Evolutionary conservation across 2,329 filamentous ascomycete species (phyloP).

Genomic region (Fusarium domesticum): DNA sequence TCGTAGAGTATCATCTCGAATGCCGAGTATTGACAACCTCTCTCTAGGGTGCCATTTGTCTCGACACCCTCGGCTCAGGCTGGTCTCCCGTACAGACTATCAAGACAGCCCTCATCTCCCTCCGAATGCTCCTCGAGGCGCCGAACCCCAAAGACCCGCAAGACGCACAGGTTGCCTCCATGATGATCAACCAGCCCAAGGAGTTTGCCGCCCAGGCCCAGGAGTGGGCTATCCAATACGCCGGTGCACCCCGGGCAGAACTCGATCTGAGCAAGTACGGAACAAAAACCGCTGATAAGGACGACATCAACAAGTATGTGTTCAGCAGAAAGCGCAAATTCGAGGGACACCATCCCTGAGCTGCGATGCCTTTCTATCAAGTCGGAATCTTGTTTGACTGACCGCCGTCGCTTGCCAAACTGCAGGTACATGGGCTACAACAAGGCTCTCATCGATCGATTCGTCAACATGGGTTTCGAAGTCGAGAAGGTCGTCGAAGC

Average conservation of each 20-base stretch:
- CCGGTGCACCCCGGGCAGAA: constrained; percentile 62
- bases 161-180: constrained; percentile 89
- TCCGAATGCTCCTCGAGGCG: constrained; percentile 88
- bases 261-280: constrained; percentile 42
- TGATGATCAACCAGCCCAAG: constrained; percentile 77
- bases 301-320: constrained; percentile 31
- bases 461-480: constrained; percentile 88
- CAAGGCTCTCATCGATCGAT: constrained; percentile 75
- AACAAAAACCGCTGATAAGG: constrained; percentile 44
- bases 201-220: constrained; percentile 79
- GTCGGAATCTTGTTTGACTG: neutral
- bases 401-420: neutral
- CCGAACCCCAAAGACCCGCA: constrained; percentile 96
- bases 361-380: no score
- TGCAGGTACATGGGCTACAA: constrained; percentile 85
- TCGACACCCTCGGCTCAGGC: constrained; percentile 83
- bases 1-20: neutral
- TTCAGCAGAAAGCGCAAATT: neutral
- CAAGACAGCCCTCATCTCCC: constrained; percentile 88
- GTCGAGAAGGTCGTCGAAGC: constrained; percentile 82
- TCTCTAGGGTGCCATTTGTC: constrained; percentile 86
- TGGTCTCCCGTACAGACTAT: constrained; percentile 98
- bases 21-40: constrained; percentile 9
- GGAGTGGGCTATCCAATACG: constrained; percentile 85
- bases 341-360: no score